Evolutionary conservation across 805 yeast genomes (phyloP).

Genomic region (Yarrowia sp.): DNA sequence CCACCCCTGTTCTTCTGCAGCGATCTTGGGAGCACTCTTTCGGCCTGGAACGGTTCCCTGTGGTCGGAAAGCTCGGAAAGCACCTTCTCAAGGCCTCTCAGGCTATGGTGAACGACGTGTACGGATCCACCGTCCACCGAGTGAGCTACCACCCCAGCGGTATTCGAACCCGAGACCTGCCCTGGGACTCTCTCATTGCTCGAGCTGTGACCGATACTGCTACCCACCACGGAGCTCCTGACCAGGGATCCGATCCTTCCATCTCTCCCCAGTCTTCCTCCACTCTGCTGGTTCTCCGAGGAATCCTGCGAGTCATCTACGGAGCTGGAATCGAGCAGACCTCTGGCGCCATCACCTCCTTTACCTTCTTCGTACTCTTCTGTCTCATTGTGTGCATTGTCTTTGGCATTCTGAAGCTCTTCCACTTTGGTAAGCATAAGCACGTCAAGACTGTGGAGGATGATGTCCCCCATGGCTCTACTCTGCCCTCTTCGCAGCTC

Average conservation of each 20-base stretch:
- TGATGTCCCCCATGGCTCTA: constrained; percentile 42
- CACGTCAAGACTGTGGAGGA: constrained; percentile 55
- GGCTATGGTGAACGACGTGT: constrained; percentile 21
- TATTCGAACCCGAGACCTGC: constrained; percentile 26
- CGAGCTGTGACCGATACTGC: constrained; percentile 13
- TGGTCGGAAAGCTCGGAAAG: constrained; percentile 20
- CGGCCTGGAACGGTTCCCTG: constrained; percentile 10
- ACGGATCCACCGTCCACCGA: constrained; percentile 29
- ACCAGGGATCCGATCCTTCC: constrained; percentile 39
- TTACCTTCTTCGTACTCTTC: constrained; percentile 80
- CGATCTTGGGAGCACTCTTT: constrained; percentile 41
- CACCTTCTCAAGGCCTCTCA: constrained; percentile 18
- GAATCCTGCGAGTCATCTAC: constrained; percentile 84
- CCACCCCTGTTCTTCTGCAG: constrained; percentile 77
- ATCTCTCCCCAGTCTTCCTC: constrained; percentile 45
- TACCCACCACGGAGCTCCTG: constrained; percentile 23
- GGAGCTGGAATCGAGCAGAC: constrained; percentile 80
- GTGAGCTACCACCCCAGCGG: constrained; percentile 25
- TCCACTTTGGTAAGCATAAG: constrained; percentile 40
- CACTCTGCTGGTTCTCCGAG: constrained; percentile 73
- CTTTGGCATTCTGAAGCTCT: constrained; percentile 61
- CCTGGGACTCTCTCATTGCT: constrained; percentile 31
- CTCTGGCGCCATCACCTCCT: constrained; percentile 82
- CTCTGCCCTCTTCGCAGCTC: constrained; percentile 54
- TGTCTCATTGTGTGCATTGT: constrained; percentile 73